Evolutionary conservation across 768 basidiomycete genomes (phyloP).

Genomic region (Boletus sp.): DNA sequence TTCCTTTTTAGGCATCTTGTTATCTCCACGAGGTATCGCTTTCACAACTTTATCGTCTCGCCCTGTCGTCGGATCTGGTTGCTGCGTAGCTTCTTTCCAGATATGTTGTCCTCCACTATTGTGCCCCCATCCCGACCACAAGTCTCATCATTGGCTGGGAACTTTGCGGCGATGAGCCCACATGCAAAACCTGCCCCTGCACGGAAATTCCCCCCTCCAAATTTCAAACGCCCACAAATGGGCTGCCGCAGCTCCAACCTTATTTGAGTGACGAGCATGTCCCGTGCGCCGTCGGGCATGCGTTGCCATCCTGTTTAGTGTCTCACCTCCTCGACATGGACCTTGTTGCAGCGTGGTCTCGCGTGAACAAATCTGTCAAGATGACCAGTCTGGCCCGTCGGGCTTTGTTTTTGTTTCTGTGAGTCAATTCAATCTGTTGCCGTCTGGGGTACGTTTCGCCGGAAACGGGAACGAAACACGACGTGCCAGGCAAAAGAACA

Average conservation of each 20-base stretch:
- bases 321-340: slow-evolving; percentile 24
- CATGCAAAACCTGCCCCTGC: slow-evolving; percentile 7
- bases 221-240: slow-evolving; percentile 23
- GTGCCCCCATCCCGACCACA: slow-evolving; percentile 17
- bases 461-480: slow-evolving; percentile 7
- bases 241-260: slow-evolving; percentile 13
- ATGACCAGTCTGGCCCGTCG: not conserved
- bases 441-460: slow-evolving; percentile 4
- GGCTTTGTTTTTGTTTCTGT: slow-evolving; percentile 1
- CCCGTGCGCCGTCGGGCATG: slow-evolving; percentile 4
- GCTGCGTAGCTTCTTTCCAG: slow-evolving; percentile 24
- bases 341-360: slow-evolving; percentile 15
- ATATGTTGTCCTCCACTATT: slow-evolving; percentile 25
- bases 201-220: slow-evolving; percentile 15
- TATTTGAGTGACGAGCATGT: slow-evolving; percentile 5
- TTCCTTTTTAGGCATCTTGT: slow-evolving; percentile 25
- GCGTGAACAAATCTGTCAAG: slow-evolving; percentile 8
- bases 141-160: slow-evolving; percentile 9
- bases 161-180: slow-evolving; percentile 8
- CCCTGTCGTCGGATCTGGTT: slow-evolving; percentile 30
- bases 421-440: slow-evolving; percentile 1
- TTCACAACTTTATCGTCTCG: slow-evolving; percentile 17
- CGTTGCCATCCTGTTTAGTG: slow-evolving; percentile 1
- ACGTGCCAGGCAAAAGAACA: slow-evolving; percentile 9
- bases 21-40: slow-evolving; percentile 34